Evolutionary conservation across 2,329 filamentous ascomycete genomes (phyloP).

Genomic region (Alternaria postmessia): DNA sequence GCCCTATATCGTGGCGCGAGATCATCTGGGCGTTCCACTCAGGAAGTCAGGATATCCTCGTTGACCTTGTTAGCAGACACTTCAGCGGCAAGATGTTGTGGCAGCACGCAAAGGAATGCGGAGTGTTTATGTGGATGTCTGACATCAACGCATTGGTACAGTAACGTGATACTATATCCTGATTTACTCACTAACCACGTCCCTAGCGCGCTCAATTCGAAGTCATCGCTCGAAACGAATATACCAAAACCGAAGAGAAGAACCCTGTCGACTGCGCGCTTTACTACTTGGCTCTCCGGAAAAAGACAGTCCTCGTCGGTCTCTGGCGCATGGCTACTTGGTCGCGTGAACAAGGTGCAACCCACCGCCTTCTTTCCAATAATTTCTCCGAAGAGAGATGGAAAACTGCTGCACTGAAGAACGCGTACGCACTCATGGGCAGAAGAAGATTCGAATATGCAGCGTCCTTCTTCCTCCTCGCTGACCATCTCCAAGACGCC

Average conservation of each 20-base stretch:
- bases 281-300: slow-evolving; percentile 88
- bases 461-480: slow-evolving; percentile 93
- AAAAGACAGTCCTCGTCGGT: slow-evolving; percentile 88
- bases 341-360: slow-evolving; percentile 84
- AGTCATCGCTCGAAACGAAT: slow-evolving; percentile 89
- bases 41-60: slow-evolving; percentile 84
- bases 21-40: slow-evolving; percentile 89
- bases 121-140: slow-evolving; percentile 93
- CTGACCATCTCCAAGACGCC: slow-evolving; percentile 83
- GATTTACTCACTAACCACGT: neutral
- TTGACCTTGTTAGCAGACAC: slow-evolving; percentile 81
- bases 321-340: slow-evolving; percentile 94
- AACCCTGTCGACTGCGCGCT: slow-evolving; percentile 91
- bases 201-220: slow-evolving; percentile 80
- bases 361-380: slow-evolving; percentile 81
- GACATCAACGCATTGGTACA: slow-evolving; percentile 79
- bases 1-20: slow-evolving; percentile 74
- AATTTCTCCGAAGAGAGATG: slow-evolving; percentile 89
- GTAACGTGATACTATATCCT: neutral
- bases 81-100: slow-evolving; percentile 83
- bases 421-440: slow-evolving; percentile 93
- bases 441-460: slow-evolving; percentile 93
- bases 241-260: slow-evolving; percentile 84
- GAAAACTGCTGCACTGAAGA: slow-evolving; percentile 90
- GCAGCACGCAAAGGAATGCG: slow-evolving; percentile 84